phyloP scores from a whole-genome alignment of 2,329 filamentous ascomycete species.

The Sordariomycetes sp. region DNA sequence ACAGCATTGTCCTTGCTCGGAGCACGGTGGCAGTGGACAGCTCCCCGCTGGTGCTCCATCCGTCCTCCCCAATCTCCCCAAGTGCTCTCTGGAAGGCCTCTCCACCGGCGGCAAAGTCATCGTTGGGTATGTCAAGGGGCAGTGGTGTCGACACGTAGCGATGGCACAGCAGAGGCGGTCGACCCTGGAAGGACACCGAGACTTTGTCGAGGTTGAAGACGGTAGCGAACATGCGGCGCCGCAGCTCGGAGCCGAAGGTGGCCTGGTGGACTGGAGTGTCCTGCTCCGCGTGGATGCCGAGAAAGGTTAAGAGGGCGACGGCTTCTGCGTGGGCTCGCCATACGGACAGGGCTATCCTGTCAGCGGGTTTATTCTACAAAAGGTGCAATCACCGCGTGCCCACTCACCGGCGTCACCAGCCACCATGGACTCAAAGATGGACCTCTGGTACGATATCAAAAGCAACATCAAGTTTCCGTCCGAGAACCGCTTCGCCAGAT shows the following conservation, averaged over 20 bases:
- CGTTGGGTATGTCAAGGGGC: constrained; percentile 44
- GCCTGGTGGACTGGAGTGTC: constrained; percentile 11
- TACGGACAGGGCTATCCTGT: constrained; percentile 14
- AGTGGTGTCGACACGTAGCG: constrained; percentile 44
- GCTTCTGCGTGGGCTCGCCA: constrained; percentile 23
- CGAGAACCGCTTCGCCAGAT: constrained; percentile 9
- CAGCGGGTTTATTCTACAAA: not conserved
- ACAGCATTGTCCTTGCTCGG: constrained; percentile 13
- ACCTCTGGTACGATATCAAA: constrained; percentile 17
- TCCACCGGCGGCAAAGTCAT: constrained; percentile 31
- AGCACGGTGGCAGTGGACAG: constrained; percentile 20
- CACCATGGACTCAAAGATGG: constrained; percentile 20
- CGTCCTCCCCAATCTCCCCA: constrained; percentile 19
- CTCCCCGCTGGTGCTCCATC: constrained; percentile 24
- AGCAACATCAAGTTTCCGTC: constrained; percentile 21
- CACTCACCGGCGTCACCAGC: constrained; percentile 24
- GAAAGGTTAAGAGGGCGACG: constrained; percentile 16
- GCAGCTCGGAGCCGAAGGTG: constrained; percentile 19
- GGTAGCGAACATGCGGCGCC: constrained; percentile 21
- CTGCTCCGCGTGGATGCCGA: constrained; percentile 15
- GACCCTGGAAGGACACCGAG: constrained; percentile 39
- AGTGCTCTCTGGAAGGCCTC: constrained; percentile 8
- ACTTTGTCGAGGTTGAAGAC: constrained; percentile 39
- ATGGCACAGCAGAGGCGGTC: constrained; percentile 42
- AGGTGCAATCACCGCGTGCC: too few relatives aligned